Evolutionary conservation across 768 basidiomycete genomes (phyloP), one percentile per base, ranked within the genome.

Genomic region (Amanita phalloides): DNA sequence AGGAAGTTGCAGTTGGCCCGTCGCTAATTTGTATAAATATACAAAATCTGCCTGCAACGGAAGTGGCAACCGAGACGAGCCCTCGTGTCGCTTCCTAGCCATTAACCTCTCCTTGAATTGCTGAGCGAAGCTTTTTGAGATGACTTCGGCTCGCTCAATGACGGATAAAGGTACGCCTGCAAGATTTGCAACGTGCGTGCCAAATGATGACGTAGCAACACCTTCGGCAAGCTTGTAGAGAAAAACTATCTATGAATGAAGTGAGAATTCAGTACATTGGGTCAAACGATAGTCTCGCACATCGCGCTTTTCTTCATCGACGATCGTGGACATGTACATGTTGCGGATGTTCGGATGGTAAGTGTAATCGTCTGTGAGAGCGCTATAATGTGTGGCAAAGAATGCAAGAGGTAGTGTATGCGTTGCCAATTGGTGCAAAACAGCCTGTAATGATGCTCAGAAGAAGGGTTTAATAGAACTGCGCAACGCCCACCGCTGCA

Each of bases 321-420:
- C 86, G 45, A 89, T 74, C 0, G 95, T 97, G 17, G 86, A 77
- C 96, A 99, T 97, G 66, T 96, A 84, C 86, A 95, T 95, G 51
- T 84, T 89, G 51, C 90, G 75, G 57, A 98, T 88, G 60, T 94
- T 96, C 1, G 90, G 87, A 61, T 94, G 90, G 59, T 91, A 90
- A 2, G 78, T 77, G 63, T 87, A 97, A 63, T 98, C 95, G 58
- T 96, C 90, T 6, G 95, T 96, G 39, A 98, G 73, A 1, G 92
- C 89, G 3, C 92, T 92, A 58, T 98, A 99, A 66, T 99, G 96
- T 0, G 96, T 99, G 33, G 96, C 95, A 60, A 99, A 99, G 73
- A 97, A 96, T 1, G 90, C 86, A 25, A 98, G 69, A 9, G 94
- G 85, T 4, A 96, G 71, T 0, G 90, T 93, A 60, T 90, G 90